Percentiles rank a stretch among this genome's conserved stretches.
Conservation (phyloP, 2,329 filamentous ascomycete genomes). For the Penicillium oxalicum region DNA sequence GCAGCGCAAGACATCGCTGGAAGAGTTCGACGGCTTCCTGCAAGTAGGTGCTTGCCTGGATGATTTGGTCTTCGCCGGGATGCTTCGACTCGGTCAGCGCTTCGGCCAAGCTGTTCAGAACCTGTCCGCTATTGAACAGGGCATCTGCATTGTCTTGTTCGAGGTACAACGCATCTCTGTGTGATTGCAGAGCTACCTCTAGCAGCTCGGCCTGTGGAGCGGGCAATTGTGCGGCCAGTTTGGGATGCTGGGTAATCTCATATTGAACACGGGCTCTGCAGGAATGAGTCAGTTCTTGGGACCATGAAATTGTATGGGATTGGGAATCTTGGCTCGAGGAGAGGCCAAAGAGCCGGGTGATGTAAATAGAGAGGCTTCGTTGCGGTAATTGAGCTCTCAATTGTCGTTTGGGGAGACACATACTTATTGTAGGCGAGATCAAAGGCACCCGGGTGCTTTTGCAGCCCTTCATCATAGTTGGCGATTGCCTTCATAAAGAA, state of each 20-base stretch:
- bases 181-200: constrained; percentile 56
- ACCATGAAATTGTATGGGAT: background rate
- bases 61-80: constrained; percentile 35
- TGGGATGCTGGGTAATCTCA: constrained; percentile 62
- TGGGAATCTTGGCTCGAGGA: background rate
- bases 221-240: constrained; percentile 55
- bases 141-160: constrained; percentile 60
- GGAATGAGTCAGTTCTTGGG: background rate
- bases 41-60: constrained; percentile 48
- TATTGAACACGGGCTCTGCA: constrained; percentile 61
- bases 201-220: constrained; percentile 51
- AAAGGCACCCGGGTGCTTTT: constrained; percentile 56
- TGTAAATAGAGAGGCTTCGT: background rate
- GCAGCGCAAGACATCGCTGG: constrained; percentile 50
- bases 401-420: constrained; percentile 18
- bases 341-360: no score
- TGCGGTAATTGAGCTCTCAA: background rate
- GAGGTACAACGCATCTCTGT: constrained; percentile 55
- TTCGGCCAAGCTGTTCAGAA: constrained; percentile 62
- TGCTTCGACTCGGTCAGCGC: constrained; percentile 50
- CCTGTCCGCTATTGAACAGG: constrained; percentile 66
- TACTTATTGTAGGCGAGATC: constrained; percentile 72
- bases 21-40: constrained; percentile 59
- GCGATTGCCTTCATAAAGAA: constrained; percentile 59
- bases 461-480: constrained; percentile 58